Evolutionary conservation across 1,284 basidiomycete genomes (phyloP).

Genomic region (Dichomitus squalens): DNA sequence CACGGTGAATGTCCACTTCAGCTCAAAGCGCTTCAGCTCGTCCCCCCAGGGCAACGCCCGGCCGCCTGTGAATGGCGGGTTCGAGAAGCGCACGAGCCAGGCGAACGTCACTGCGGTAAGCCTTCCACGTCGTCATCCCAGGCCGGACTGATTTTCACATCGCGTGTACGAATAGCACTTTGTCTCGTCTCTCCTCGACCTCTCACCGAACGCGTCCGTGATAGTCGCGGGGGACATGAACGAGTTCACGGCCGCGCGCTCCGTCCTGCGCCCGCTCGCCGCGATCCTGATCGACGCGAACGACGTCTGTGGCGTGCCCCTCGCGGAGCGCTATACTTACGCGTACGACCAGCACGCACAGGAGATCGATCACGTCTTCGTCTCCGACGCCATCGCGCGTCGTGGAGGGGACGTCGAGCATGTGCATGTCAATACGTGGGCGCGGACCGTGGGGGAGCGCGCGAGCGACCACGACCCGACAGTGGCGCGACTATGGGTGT

Average conservation of each 20-base stretch:
- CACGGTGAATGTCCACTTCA: slow-evolving; percentile 64
- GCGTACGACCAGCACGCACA: slow-evolving; percentile 61
- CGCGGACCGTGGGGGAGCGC: slow-evolving; percentile 40
- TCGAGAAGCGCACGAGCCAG: slow-evolving; percentile 52
- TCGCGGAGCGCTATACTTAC: slow-evolving; percentile 61
- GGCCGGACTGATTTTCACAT: not conserved
- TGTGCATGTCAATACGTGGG: slow-evolving; percentile 64
- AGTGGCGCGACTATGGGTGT: slow-evolving; percentile 53
- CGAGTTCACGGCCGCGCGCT: slow-evolving; percentile 56
- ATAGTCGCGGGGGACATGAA: slow-evolving; percentile 67
- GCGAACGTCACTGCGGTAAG: slow-evolving; percentile 50
- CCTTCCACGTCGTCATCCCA: slow-evolving; percentile 14
- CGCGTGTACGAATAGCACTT: slow-evolving; percentile 43
- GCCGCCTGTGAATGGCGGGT: slow-evolving; percentile 58
- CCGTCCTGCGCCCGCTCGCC: slow-evolving; percentile 50
- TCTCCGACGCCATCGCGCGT: slow-evolving; percentile 48
- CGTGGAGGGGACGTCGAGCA: slow-evolving; percentile 48
- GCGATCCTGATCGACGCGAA: slow-evolving; percentile 52
- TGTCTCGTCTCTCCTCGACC: slow-evolving; percentile 46
- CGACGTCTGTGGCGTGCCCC: slow-evolving; percentile 47
- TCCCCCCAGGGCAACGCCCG: slow-evolving; percentile 58
- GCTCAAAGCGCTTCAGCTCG: slow-evolving; percentile 60
- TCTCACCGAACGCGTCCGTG: slow-evolving; percentile 51
- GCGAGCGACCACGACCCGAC: slow-evolving; percentile 65
- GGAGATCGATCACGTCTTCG: slow-evolving; percentile 61